phyloP scores from a whole-genome alignment of 176 grass and related monocot genomes.

The Pharus latifolius region DNA sequence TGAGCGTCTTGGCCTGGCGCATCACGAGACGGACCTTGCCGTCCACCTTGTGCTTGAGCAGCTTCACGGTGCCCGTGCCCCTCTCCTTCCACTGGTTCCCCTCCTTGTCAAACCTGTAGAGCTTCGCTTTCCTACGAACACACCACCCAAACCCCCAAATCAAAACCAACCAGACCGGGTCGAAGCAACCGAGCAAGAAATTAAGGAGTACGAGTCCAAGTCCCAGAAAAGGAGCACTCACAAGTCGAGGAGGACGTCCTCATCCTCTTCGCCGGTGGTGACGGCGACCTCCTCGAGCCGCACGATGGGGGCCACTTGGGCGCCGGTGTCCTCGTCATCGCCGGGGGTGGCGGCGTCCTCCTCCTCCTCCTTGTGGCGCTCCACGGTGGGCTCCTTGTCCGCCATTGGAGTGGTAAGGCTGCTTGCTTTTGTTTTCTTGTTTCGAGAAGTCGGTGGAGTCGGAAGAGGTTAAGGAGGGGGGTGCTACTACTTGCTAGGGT shows the following conservation, averaged over 20 bases:
- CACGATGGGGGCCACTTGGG: slow-evolving; percentile 60
- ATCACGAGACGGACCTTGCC: slow-evolving; percentile 72
- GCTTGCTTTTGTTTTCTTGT: too few species aligned
- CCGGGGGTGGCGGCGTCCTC: slow-evolving; percentile 19
- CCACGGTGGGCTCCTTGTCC: slow-evolving; percentile 34
- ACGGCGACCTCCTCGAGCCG: slow-evolving; percentile 52
- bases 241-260: slow-evolving; percentile 56
- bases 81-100: slow-evolving; percentile 68
- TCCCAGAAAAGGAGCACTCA: neutral
- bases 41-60: slow-evolving; percentile 53
- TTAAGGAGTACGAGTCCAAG: neutral
- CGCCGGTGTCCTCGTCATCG: slow-evolving; percentile 79
- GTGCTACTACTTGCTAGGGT: slow-evolving; percentile 19
- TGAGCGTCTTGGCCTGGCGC: slow-evolving; percentile 56
- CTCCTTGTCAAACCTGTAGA: slow-evolving; percentile 60
- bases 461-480: neutral
- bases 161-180: neutral
- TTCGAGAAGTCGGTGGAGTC: neutral
- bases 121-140: slow-evolving; percentile 44
- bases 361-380: slow-evolving; percentile 19
- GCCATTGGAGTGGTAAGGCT: slow-evolving; percentile 36
- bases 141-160: neutral
- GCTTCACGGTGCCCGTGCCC: slow-evolving; percentile 51
- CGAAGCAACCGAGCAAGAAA: neutral
- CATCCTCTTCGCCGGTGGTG: slow-evolving; percentile 65